Conservation (phyloP, 176 grass and related monocot species). For the Saccharum spontaneum region DNA sequence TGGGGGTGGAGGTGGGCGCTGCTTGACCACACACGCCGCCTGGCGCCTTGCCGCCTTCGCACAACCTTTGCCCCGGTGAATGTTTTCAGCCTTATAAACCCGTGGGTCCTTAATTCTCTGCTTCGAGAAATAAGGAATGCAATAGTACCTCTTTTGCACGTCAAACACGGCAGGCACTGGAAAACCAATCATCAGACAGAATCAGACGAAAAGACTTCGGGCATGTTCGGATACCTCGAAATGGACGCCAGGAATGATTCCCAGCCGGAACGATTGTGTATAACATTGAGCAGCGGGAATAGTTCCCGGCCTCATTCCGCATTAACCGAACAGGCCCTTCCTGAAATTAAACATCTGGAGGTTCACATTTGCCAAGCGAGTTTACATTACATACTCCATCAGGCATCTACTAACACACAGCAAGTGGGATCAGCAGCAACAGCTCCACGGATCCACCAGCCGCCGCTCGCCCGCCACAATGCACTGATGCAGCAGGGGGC, state of each 20-base stretch:
- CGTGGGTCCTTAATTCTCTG: neutral
- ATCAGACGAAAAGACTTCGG: neutral
- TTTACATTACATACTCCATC: conserved; percentile 17
- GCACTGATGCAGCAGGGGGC: conserved; percentile 13
- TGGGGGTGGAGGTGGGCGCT: neutral
- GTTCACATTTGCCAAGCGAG: conserved; percentile 12
- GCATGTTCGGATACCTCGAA: too few relatives aligned
- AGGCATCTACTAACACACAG: conserved; percentile 20
- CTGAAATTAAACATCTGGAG: conserved; percentile 10
- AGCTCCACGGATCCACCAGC: conserved; percentile 23
- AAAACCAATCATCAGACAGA: neutral
- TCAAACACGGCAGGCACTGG: neutral
- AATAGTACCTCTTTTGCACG: neutral
- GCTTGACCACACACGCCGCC: neutral
- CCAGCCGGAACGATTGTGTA: too few relatives aligned
- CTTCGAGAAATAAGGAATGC: neutral
- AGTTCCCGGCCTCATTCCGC: too few relatives aligned
- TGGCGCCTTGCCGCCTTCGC: neutral
- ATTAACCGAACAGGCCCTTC: neutral
- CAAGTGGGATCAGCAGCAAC: conserved; percentile 21
- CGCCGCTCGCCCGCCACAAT: conserved; percentile 35
- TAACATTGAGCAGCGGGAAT: too few relatives aligned
- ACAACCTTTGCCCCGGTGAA: neutral
- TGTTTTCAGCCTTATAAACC: neutral
- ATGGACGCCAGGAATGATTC: too few relatives aligned